These are phyloP conservation scores for Petunia secreta DNA, from an alignment of 257 asterid genomes.

Conservation along the genomic window DNA sequence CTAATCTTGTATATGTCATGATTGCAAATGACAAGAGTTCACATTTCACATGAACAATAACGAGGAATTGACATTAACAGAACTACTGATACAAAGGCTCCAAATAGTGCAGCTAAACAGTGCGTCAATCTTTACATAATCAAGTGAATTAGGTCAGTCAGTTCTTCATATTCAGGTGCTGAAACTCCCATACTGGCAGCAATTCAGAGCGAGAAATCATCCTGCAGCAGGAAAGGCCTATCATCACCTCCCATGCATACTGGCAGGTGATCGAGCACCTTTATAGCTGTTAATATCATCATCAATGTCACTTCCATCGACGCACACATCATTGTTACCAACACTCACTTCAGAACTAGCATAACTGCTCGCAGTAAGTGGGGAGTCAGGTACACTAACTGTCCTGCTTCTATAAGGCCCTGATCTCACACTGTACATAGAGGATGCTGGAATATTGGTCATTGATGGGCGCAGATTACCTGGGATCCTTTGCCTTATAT, in stretches of 20 bases:
- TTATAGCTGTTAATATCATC: constrained; percentile 76
- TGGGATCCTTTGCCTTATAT: constrained; percentile 77
- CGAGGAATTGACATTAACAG: background rate
- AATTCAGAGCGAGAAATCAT: background rate
- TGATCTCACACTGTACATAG: constrained; percentile 95
- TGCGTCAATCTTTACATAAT: constrained; percentile 22
- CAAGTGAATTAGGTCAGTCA: background rate
- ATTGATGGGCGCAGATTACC: constrained; percentile 84
- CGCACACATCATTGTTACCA: constrained; percentile 59
- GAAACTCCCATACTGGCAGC: background rate
- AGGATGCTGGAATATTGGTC: constrained; percentile 90
- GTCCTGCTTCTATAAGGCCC: constrained; percentile 66
- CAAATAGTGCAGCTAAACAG: constrained; percentile 19
- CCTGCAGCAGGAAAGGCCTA: constrained; percentile 16
- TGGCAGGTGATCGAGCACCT: constrained; percentile 67
- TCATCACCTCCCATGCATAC: constrained; percentile 70
- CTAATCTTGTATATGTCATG: background rate
- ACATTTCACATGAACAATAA: background rate
- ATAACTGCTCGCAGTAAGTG: constrained; percentile 94
- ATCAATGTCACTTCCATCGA: constrained; percentile 61
- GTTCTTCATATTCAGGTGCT: constrained; percentile 1
- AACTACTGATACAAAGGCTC: constrained; percentile 23
- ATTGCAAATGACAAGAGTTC: background rate
- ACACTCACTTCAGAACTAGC: constrained; percentile 94
- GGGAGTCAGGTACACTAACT: constrained; percentile 82